phyloP scores from a whole-genome alignment of 345 rosid species.

The Conringia planisiliqua region DNA sequence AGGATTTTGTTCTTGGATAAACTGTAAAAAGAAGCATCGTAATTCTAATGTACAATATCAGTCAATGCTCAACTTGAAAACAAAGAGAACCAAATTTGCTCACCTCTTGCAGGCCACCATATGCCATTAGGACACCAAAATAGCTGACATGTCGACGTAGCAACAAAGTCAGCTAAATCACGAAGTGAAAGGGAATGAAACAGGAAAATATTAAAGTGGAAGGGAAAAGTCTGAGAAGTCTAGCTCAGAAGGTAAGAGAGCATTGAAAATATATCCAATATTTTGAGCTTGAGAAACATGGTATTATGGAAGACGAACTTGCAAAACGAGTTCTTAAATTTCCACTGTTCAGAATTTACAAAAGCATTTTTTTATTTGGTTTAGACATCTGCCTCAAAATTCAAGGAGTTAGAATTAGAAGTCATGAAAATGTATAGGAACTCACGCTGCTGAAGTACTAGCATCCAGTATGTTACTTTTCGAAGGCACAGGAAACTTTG shows the following conservation, averaged over 20 bases:
- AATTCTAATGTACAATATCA: not conserved
- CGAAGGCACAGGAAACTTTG: slow-evolving; percentile 62
- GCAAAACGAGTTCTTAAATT: slow-evolving; percentile 5
- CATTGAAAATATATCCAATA: not conserved
- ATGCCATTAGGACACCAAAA: slow-evolving; percentile 85
- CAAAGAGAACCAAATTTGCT: slow-evolving; percentile 32
- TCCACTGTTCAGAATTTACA: slow-evolving; percentile 1
- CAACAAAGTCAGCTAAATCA: slow-evolving; percentile 18
- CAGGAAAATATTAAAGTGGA: slow-evolving; percentile 1
- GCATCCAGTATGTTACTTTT: slow-evolving; percentile 46
- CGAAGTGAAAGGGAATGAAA: slow-evolving; percentile 24
- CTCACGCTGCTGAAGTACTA: slow-evolving; percentile 53
- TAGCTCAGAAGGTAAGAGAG: slow-evolving; percentile 8
- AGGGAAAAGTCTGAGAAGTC: not conserved
- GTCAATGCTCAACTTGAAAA: slow-evolving; percentile 7
- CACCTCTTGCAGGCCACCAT: slow-evolving; percentile 88
- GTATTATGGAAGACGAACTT: slow-evolving; percentile 8
- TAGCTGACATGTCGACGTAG: slow-evolving; percentile 46
- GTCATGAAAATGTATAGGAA: slow-evolving; percentile 27
- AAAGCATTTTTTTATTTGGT: not conserved
- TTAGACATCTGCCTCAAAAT: slow-evolving; percentile 7
- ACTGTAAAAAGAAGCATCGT: slow-evolving; percentile 40
- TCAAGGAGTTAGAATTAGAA: not conserved
- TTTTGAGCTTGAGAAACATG: slow-evolving; percentile 11
- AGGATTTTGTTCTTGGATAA: slow-evolving; percentile 65